Conservation (phyloP, 2,329 filamentous ascomycete species). For the Colletotrichum sansevieriae region DNA sequence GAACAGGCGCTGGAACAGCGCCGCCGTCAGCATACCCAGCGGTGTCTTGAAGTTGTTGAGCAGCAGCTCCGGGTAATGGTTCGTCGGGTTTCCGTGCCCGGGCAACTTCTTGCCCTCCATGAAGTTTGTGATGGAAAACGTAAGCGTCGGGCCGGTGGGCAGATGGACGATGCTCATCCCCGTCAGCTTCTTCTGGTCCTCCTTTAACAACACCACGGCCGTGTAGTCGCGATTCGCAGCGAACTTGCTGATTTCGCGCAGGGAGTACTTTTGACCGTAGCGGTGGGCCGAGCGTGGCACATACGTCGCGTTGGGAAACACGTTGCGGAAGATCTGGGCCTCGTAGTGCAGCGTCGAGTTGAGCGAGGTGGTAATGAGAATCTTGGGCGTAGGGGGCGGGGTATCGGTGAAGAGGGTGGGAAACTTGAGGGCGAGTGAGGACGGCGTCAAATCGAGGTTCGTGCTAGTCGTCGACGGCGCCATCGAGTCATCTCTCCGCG, state of each 20-base stretch:
- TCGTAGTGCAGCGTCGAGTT: slow-evolving; percentile 90
- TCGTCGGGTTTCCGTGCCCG: slow-evolving; percentile 88
- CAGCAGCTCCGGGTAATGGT: slow-evolving; percentile 90
- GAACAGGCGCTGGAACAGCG: slow-evolving; percentile 79
- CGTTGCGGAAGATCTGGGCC: slow-evolving; percentile 79
- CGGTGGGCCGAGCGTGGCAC: slow-evolving; percentile 87
- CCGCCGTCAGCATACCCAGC: slow-evolving; percentile 87
- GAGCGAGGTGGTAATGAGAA: slow-evolving; percentile 91
- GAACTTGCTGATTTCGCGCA: slow-evolving; percentile 90
- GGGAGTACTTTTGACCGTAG: slow-evolving; percentile 89
- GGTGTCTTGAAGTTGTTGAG: slow-evolving; percentile 97
- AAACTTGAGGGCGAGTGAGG: slow-evolving; percentile 71
- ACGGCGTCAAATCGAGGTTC: slow-evolving; percentile 73
- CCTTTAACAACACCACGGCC: slow-evolving; percentile 84
- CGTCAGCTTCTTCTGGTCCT: slow-evolving; percentile 87
- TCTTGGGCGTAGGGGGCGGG: slow-evolving; percentile 77
- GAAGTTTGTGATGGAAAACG: slow-evolving; percentile 93
- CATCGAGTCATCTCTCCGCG: slow-evolving; percentile 62
- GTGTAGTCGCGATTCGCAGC: slow-evolving; percentile 87
- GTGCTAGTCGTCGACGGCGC: slow-evolving; percentile 73
- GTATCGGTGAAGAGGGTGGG: slow-evolving; percentile 72
- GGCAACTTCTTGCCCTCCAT: slow-evolving; percentile 88
- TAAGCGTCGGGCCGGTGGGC: slow-evolving; percentile 88
- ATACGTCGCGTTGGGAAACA: slow-evolving; percentile 91
- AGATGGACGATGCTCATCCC: slow-evolving; percentile 88